Evolutionary conservation across 352 stramenopile genomes (phyloP).

Genomic region (Phytophthora multivora): DNA sequence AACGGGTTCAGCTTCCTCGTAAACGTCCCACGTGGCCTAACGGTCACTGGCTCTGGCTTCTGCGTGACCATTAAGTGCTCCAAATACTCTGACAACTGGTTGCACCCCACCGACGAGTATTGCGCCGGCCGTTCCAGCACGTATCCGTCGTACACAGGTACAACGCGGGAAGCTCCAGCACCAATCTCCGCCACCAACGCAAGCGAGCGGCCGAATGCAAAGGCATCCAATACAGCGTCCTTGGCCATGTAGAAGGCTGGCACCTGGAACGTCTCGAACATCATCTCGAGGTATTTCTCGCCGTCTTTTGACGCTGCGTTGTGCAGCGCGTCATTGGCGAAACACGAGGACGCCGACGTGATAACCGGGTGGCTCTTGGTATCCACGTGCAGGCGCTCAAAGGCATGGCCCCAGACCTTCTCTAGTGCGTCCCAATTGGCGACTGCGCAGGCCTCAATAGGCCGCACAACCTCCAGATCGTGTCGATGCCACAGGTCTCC

Average conservation of each 20-base stretch:
- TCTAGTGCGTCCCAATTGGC: constrained; percentile 89
- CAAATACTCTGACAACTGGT: constrained; percentile 76
- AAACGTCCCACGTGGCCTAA: constrained; percentile 75
- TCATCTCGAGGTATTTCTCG: constrained; percentile 89
- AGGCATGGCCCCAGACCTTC: constrained; percentile 80
- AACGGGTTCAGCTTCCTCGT: constrained; percentile 50
- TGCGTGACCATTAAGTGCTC: constrained; percentile 59
- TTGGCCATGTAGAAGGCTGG: constrained; percentile 92
- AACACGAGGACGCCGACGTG: constrained; percentile 73
- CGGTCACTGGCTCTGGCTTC: constrained; percentile 38
- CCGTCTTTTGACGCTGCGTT: constrained; percentile 60
- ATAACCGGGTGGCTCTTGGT: constrained; percentile 79
- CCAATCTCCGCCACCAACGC: constrained; percentile 91
- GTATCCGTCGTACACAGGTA: constrained; percentile 92
- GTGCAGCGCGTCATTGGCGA: constrained; percentile 69
- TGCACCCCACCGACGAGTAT: constrained; percentile 75
- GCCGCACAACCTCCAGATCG: constrained; percentile 63
- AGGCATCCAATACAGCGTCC: constrained; percentile 90
- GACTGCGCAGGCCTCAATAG: constrained; percentile 63
- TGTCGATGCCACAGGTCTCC: constrained; percentile 63
- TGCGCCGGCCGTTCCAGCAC: constrained; percentile 78
- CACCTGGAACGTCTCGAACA: constrained; percentile 92
- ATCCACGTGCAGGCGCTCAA: constrained; percentile 71
- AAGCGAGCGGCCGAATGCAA: constrained; percentile 87
- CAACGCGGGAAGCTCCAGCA: constrained; percentile 81